Conservation (phyloP, 2,329 filamentous ascomycete genomes). For the Fusarium dimerum region DNA sequence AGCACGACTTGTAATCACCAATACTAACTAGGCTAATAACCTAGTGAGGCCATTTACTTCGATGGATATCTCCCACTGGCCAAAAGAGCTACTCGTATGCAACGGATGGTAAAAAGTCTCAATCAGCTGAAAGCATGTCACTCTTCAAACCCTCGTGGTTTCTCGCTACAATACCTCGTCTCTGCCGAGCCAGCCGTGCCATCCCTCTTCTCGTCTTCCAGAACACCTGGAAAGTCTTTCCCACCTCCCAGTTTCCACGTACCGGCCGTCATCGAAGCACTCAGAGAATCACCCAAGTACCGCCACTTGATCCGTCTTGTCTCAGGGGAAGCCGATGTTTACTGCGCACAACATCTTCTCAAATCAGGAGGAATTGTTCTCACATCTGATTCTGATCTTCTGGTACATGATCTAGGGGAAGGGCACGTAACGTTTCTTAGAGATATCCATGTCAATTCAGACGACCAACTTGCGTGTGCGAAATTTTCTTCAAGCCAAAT, state of each 20-base stretch:
- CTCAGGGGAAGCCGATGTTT: slow-evolving; percentile 82
- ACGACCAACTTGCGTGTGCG: slow-evolving; percentile 25
- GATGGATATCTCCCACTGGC: slow-evolving; percentile 74
- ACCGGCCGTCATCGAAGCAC: slow-evolving; percentile 71
- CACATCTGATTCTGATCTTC: slow-evolving; percentile 85
- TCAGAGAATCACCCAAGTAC: slow-evolving; percentile 51
- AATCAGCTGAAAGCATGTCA: slow-evolving; percentile 53
- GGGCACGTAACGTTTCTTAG: slow-evolving; percentile 69
- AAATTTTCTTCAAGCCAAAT: slow-evolving; percentile 39
- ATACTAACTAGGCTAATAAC: slow-evolving; percentile 3
- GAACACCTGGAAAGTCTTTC: slow-evolving; percentile 33
- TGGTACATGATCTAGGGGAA: slow-evolving; percentile 70
- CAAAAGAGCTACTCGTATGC: slow-evolving; percentile 64
- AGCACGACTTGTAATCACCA: not conserved
- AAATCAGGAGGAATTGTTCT: slow-evolving; percentile 59
- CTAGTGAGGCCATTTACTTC: slow-evolving; percentile 70
- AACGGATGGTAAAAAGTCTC: slow-evolving; percentile 60
- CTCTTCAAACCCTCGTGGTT: slow-evolving; percentile 32
- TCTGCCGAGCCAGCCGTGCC: slow-evolving; percentile 9
- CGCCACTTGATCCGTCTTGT: slow-evolving; percentile 57
- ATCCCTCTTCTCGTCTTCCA: slow-evolving; percentile 28
- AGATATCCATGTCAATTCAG: slow-evolving; percentile 52
- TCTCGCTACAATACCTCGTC: slow-evolving; percentile 23
- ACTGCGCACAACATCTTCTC: slow-evolving; percentile 69
- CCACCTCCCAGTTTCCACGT: slow-evolving; percentile 72